A percentile compares a stretch with the other conserved stretches of the same genome.
Conservation (phyloP, 192 early-diverging fungal genomes). For the Phycomyces blakesleeanus region DNA sequence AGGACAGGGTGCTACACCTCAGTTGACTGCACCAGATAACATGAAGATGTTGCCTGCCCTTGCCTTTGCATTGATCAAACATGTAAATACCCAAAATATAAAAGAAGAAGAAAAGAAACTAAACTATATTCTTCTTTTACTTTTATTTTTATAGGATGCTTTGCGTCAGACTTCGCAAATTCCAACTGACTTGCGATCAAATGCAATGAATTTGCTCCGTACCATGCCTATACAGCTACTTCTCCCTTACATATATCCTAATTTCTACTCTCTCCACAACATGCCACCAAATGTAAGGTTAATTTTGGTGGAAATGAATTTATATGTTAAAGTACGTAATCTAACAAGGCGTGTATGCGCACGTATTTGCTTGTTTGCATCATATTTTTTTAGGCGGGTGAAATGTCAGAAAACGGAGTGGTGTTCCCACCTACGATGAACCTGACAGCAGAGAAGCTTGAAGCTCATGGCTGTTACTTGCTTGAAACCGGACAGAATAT, state of each 20-base stretch:
- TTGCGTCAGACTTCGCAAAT: slow-evolving; percentile 63
- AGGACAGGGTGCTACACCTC: slow-evolving; percentile 68
- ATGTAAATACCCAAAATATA: slow-evolving; percentile 47
- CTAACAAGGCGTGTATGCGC: not conserved
- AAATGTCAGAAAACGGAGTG: slow-evolving; percentile 55
- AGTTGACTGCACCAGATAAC: slow-evolving; percentile 81
- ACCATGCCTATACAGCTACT: slow-evolving; percentile 79
- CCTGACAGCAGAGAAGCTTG: slow-evolving; percentile 78
- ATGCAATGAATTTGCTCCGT: slow-evolving; percentile 73
- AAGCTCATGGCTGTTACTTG: slow-evolving; percentile 83
- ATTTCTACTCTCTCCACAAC: slow-evolving; percentile 81
- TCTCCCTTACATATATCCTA: slow-evolving; percentile 67
- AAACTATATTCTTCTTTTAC: not conserved
- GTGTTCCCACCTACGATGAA: slow-evolving; percentile 78
- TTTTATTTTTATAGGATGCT: slow-evolving; percentile 36
- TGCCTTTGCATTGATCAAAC: slow-evolving; percentile 78
- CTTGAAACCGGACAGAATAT: slow-evolving; percentile 80
- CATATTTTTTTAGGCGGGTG: too few relatives aligned
- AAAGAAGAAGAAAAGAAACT: not conserved
- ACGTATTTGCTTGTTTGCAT: slow-evolving; percentile 16
- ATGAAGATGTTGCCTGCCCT: slow-evolving; percentile 83
- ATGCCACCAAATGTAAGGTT: slow-evolving; percentile 65
- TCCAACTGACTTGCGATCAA: slow-evolving; percentile 77
- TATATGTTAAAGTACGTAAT: not conserved
- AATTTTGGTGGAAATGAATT: not conserved